A percentile compares a stretch with the other conserved stretches of the same genome.
Conservation (phyloP, 1,284 basidiomycete species). For the Erythrobasidium hasegawianum region DNA sequence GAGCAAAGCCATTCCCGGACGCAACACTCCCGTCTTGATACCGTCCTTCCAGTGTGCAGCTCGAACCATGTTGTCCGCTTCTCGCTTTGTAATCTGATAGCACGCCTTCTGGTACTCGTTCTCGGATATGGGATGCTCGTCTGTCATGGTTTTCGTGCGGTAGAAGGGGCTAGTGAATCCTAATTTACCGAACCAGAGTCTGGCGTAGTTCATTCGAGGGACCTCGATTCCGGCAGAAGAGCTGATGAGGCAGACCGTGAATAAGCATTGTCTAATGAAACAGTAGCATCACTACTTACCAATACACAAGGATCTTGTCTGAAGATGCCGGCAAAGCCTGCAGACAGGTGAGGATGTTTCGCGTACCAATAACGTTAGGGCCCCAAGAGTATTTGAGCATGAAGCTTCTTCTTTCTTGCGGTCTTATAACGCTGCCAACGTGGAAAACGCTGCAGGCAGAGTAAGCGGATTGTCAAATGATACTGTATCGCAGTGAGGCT, state of each 20-base stretch:
- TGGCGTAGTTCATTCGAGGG: not conserved
- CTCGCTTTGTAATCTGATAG: conserved; percentile 17
- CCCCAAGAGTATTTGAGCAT: conserved; percentile 8
- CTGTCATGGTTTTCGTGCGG: not conserved
- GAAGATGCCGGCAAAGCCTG: not conserved
- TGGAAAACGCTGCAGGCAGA: conserved; percentile 11
- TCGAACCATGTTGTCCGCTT: conserved; percentile 20
- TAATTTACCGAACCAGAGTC: not conserved
- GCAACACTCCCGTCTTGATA: conserved; percentile 14
- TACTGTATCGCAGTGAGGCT: no score
- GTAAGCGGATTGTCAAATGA: not conserved
- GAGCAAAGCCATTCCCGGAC: conserved; percentile 25
- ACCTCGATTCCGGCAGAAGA: conserved; percentile 14
- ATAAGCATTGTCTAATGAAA: no score
- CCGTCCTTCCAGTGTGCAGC: conserved; percentile 1
- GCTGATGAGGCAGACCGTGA: no score
- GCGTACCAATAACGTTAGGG: conserved; percentile 20
- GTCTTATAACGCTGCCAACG: conserved; percentile 18
- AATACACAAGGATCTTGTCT: conserved; percentile 25
- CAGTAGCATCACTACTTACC: no score
- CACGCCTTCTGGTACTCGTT: not conserved
- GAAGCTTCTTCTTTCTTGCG: conserved; percentile 14
- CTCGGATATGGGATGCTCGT: not conserved
- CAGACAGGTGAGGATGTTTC: conserved; percentile 12
- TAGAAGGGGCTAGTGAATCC: not conserved